Evolutionary conservation across 495 filamentous ascomycete genomes (phyloP), one percentile per base, ranked within the genome.

Genomic region (Aspergillus bertholletiae): DNA sequence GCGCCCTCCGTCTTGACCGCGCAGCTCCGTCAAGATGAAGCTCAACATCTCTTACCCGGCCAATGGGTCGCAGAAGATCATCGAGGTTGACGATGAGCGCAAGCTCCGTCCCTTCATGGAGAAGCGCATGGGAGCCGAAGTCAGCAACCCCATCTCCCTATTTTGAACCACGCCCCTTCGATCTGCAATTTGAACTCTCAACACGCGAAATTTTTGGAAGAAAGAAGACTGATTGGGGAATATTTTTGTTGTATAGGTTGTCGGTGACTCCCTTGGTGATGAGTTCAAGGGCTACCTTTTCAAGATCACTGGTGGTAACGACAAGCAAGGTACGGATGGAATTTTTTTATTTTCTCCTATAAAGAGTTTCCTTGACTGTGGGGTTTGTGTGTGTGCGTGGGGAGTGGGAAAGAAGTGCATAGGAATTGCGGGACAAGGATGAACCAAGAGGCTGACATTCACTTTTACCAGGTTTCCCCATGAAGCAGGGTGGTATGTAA

Each of bases 21-120:
- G 74, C 73, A 70, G 63, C 71, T 64, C 67, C 72, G 74, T 76
- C 74, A 77, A 77, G 74, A 90, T 89, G 88, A 89, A 96, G 88
- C 82, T 96, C 83, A 96, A 96, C 85, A 92, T 96, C 80, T 95
- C 89, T 76, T 92, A 89, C 84, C 94, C 95, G 68, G 88, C 91
- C 81, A 97, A 97, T 81, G 94, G 94, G 85, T 90, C 90, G 65
- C 94, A 98, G 78, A 98, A 98, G 82, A 85, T 98, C 63, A 87
- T 98, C 80, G 94, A 98, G 70, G 80, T 98, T 65, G 94, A 97
- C 72, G 94, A 98, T 87, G 94, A 98, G 77, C 92, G 93, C 80
- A 88, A 86, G 72, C 83, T 89, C 63, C 87, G 87, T 71, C 79
- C 86, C 72, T 90, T 90, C 83, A 88, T 89, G 86, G 87, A 90